phyloP scores from a whole-genome alignment of 306 rosid species.

The Pueraria montana region DNA sequence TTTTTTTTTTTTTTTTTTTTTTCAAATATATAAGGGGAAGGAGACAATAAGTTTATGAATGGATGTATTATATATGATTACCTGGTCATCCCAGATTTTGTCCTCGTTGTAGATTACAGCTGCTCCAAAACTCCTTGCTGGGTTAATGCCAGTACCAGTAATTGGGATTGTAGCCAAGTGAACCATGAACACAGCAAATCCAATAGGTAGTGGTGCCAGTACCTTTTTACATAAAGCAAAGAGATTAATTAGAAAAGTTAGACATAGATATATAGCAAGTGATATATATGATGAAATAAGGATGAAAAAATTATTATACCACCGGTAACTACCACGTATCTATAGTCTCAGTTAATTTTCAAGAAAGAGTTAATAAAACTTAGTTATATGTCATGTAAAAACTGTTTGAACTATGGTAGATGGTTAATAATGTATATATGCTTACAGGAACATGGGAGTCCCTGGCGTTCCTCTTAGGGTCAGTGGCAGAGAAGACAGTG shows the following conservation, averaged over 20 bases:
- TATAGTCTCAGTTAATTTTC: too few species aligned
- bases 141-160: conserved; percentile 97
- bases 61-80: conserved; percentile 34
- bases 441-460: conserved; percentile 93
- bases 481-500: conserved; percentile 98
- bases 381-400: too few species aligned
- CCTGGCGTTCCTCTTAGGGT: conserved; percentile 90
- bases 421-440: too few species aligned
- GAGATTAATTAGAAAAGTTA: neutral
- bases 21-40: too few species aligned
- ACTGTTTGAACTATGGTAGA: too few species aligned
- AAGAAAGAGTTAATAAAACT: too few species aligned
- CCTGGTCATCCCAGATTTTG: conserved; percentile 92
- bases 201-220: conserved; percentile 93
- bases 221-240: conserved; percentile 55
- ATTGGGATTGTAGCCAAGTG: conserved; percentile 95
- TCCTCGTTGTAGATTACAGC: conserved; percentile 79
- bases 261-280: neutral
- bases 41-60: too few species aligned
- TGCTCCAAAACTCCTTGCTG: conserved; percentile 96
- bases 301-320: too few species aligned
- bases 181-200: conserved; percentile 97
- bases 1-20: too few species aligned
- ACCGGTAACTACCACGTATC: too few species aligned
- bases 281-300: too few species aligned